phyloP scores from a whole-genome alignment of 2,329 filamentous ascomycete genomes.

The Calonectria pseudoturangicola region DNA sequence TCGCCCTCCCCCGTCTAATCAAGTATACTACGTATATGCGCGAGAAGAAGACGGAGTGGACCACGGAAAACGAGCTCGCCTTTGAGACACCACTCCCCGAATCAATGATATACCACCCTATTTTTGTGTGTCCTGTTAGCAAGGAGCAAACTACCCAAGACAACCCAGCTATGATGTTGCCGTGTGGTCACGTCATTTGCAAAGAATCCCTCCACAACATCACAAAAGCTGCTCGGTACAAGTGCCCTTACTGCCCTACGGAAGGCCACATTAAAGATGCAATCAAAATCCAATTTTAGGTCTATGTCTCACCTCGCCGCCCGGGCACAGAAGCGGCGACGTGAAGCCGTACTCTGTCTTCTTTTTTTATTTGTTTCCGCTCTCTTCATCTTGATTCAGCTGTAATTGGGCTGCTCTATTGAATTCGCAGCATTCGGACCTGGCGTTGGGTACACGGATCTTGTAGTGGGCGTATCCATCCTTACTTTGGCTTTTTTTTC shows the following conservation, averaged over 20 bases:
- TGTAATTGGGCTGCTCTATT: constrained; percentile 12
- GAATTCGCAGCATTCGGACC: constrained; percentile 21
- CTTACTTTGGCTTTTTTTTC: background rate
- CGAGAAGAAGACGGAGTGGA: constrained; percentile 95
- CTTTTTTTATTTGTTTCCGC: background rate
- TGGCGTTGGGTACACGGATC: constrained; percentile 38
- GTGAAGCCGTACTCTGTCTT: background rate
- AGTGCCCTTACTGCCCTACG: constrained; percentile 95
- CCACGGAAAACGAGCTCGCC: constrained; percentile 90
- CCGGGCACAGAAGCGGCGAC: background rate
- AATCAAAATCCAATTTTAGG: constrained; percentile 80
- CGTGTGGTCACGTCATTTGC: constrained; percentile 95
- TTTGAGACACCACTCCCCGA: constrained; percentile 80
- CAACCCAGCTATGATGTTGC: constrained; percentile 98
- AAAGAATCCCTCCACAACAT: constrained; percentile 87
- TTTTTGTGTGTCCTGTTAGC: constrained; percentile 97
- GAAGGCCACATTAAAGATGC: constrained; percentile 89
- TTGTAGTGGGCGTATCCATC: constrained; percentile 7
- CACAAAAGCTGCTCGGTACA: constrained; percentile 87
- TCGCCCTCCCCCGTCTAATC: constrained; percentile 90
- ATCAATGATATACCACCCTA: constrained; percentile 88
- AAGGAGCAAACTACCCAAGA: constrained; percentile 96
- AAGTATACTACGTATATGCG: constrained; percentile 93
- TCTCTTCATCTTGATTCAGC: background rate
- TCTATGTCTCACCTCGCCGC: background rate